phyloP scores from a whole-genome alignment of 208 protist genomes.

The Tritrichomonas foetus region DNA sequence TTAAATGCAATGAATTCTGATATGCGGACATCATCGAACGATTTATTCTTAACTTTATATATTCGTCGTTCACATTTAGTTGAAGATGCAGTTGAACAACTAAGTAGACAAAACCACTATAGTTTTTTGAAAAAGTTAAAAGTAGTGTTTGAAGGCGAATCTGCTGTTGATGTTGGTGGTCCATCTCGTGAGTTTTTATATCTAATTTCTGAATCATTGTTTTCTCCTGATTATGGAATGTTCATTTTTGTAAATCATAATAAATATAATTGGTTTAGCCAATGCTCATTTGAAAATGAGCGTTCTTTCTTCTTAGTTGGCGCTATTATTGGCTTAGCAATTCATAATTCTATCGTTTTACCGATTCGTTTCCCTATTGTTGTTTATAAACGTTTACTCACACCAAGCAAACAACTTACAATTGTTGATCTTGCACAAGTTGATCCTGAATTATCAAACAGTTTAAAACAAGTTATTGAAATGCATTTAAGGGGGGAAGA shows the following conservation, averaged over 20 bases:
- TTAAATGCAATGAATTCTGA: background rate
- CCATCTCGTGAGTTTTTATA: conserved; percentile 90
- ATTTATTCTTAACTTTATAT: background rate
- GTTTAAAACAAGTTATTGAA: background rate
- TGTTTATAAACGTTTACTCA: conserved; percentile 50
- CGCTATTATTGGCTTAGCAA: conserved; percentile 71
- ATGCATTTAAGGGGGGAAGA: background rate
- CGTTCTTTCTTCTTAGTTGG: conserved; percentile 42
- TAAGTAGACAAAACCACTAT: background rate
- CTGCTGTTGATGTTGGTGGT: conserved; percentile 84
- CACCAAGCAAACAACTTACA: background rate
- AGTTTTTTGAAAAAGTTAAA: conserved; percentile 74
- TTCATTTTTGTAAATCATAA: conserved; percentile 64
- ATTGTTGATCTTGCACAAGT: conserved; percentile 46
- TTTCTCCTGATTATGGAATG: conserved; percentile 78
- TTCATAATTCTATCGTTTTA: conserved; percentile 83
- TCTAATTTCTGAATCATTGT: conserved; percentile 73
- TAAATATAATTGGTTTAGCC: conserved; percentile 70
- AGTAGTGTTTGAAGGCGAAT: conserved; percentile 75
- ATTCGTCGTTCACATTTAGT: conserved; percentile 32
- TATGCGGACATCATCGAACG: too few relatives aligned
- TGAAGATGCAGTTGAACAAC: background rate
- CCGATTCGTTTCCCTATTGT: conserved; percentile 72
- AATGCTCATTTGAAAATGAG: conserved; percentile 55
- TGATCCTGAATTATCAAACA: conserved; percentile 43